Evolutionary conservation across 768 basidiomycete genomes (phyloP).

Genomic region (Lepiota venenata): DNA sequence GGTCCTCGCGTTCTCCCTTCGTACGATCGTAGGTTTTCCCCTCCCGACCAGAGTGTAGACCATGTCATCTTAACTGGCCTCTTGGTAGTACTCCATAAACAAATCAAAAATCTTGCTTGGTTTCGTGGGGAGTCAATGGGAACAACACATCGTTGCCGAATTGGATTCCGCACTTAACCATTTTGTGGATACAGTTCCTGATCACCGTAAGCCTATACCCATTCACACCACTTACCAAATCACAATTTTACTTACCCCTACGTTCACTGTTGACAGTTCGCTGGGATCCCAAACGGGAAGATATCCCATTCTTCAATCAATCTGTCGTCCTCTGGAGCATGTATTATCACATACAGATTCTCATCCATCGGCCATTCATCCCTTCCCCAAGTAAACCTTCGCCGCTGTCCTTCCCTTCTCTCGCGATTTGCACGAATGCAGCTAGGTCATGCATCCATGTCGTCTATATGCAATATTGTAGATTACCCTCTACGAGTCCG

Average conservation of each 20-base stretch:
- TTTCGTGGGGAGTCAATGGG: conserved; percentile 61
- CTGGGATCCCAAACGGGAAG: conserved; percentile 49
- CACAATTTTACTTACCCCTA: background rate
- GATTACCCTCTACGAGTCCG: conserved; percentile 27
- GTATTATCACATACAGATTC: conserved; percentile 63
- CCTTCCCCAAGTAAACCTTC: conserved; percentile 51
- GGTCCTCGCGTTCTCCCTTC: conserved; percentile 58
- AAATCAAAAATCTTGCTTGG: conserved; percentile 65
- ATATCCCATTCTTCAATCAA: conserved; percentile 50
- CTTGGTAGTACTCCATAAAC: conserved; percentile 76
- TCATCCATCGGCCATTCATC: conserved; percentile 78
- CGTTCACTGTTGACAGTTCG: conserved; percentile 31
- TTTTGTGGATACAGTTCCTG: conserved; percentile 67
- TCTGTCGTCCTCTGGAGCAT: conserved; percentile 50
- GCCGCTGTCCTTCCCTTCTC: conserved; percentile 54
- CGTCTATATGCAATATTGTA: conserved; percentile 51
- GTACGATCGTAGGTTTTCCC: conserved; percentile 52
- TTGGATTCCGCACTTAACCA: conserved; percentile 69
- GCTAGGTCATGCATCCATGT: conserved; percentile 83
- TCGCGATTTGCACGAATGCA: conserved; percentile 77
- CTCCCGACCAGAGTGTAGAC: background rate
- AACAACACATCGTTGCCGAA: conserved; percentile 65
- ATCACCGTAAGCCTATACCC: conserved; percentile 40
- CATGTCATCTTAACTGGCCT: background rate
- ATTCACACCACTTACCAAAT: background rate